Evolutionary conservation across 2,329 filamentous ascomycete genomes (phyloP).

Genomic region (Sclerotinia subarctica): DNA sequence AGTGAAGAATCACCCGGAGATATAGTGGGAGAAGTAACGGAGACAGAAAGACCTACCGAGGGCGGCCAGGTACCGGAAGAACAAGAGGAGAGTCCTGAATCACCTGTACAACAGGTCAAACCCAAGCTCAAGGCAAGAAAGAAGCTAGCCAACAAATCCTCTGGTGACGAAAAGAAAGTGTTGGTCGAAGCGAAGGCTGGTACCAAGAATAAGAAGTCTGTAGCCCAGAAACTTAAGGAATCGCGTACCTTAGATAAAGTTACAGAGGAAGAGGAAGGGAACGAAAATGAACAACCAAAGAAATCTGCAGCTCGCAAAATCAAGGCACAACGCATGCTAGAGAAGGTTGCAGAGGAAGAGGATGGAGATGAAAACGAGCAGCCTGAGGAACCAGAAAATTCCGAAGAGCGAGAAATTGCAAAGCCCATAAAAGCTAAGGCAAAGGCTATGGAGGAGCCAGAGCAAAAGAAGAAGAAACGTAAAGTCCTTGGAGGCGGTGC

Average conservation of each 20-base stretch:
- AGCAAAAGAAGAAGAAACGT: conserved; percentile 59
- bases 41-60: conserved; percentile 21
- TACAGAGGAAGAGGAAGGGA: conserved; percentile 39
- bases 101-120: conserved; percentile 12
- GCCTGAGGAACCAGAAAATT: conserved; percentile 38
- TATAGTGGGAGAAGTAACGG: conserved; percentile 17
- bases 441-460: conserved; percentile 33
- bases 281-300: conserved; percentile 30
- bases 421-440: conserved; percentile 26
- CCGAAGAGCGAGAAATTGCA: conserved; percentile 12
- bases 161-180: conserved; percentile 41
- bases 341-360: conserved; percentile 43
- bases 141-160: conserved; percentile 28
- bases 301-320: conserved; percentile 2
- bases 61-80: conserved; percentile 18
- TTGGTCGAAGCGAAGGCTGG: conserved; percentile 43
- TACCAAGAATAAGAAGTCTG: conserved; percentile 34
- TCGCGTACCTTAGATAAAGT: conserved; percentile 42
- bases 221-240: conserved; percentile 35
- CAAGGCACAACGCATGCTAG: conserved; percentile 22
- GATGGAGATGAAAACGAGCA: conserved; percentile 32
- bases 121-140: conserved; percentile 28
- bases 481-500: conserved; percentile 64
- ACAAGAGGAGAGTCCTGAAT: conserved; percentile 12
- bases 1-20: conserved; percentile 3